These are phyloP conservation scores for Moniliella sp. DNA, from an alignment of 1,284 basidiomycete genomes.

Conservation along the genomic window DNA sequence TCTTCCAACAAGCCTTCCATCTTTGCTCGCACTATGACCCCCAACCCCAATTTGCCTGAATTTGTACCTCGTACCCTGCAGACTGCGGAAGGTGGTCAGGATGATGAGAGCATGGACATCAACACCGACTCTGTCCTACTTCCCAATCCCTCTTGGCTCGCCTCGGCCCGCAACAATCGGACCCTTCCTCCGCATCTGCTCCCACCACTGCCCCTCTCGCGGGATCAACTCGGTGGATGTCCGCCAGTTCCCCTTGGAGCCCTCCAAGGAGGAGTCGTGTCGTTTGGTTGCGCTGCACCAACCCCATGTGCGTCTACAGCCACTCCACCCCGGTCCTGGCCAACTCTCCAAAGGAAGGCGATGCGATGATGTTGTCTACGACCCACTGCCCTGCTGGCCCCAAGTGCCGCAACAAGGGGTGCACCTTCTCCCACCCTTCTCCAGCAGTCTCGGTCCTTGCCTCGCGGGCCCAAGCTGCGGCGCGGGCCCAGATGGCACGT, in stretches of 20 bases:
- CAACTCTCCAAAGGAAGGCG: slow-evolving; percentile 7
- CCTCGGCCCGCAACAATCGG: slow-evolving; percentile 22
- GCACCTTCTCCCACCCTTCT: slow-evolving; percentile 20
- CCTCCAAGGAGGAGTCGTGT: slow-evolving; percentile 14
- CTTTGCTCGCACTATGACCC: slow-evolving; percentile 19
- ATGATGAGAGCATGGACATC: background rate
- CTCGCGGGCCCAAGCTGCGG: background rate
- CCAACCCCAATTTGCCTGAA: slow-evolving; percentile 19
- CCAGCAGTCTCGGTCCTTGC: slow-evolving; percentile 13
- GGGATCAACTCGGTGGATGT: slow-evolving; percentile 1
- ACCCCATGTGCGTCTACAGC: slow-evolving; percentile 21
- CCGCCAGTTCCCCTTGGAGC: slow-evolving; percentile 12
- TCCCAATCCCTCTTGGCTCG: slow-evolving; percentile 13
- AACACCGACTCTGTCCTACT: background rate
- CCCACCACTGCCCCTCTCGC: background rate
- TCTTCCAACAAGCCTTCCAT: too few species aligned
- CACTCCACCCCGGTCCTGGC: slow-evolving; percentile 23
- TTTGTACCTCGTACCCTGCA: slow-evolving; percentile 11
- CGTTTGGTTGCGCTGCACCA: slow-evolving; percentile 20
- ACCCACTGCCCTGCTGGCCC: slow-evolving; percentile 16
- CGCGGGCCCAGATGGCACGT: background rate
- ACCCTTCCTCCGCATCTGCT: slow-evolving; percentile 8
- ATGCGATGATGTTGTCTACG: slow-evolving; percentile 19
- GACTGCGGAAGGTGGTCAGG: background rate
- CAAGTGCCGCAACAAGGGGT: slow-evolving; percentile 17